Evolutionary conservation across 148 eudicot species (phyloP), one percentile per base, ranked within the genome.

Genomic region (Camellia sinensis): DNA sequence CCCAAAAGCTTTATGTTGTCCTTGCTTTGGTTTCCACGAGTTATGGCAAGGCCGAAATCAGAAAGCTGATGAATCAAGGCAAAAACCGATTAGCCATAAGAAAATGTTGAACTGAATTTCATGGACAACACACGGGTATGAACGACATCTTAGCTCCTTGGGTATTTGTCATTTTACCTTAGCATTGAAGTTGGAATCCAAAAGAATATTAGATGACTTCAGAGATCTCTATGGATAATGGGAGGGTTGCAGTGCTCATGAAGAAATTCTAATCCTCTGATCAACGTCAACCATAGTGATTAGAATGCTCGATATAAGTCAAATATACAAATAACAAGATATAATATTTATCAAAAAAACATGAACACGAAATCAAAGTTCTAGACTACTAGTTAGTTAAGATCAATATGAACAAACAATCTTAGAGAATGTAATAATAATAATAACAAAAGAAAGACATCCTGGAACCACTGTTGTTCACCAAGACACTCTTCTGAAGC

Each of bases 241-340:
- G 88, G 87, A 50, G 97, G 97, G 82, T 87, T 86, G 84, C 93
- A 92, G 46, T 84, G 89, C 88, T 94, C 98, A 17, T 94, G 98
- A 69, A 94, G 87, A 79, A 86, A 94, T 78, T 94, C 97, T 71
- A 94, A 75, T 70, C 97, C 98, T 89, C 98, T 94, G 78, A 53
- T 15, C 65, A 79, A 18, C 29, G 29, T 71, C n/a, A 22, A 15
- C 50, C 3, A 48, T 18, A n/a, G 7, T 15, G 18, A 75, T 80
- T 48, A 11, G 50, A 41, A 18, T 15, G 29, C 15, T 73, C 61
- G 64, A 63, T 48, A 59, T 54, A 43, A 2, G 12, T 3, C 3
- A 18, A 79, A 65, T 68, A 60, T n/a, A 43, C 29, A 29, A 29
- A 29, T 29, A 29, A 29, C 29, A 29, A 29, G 29, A 29, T 29